These are phyloP conservation scores for Mycena citricolor DNA, from an alignment of 1,284 basidiomycete genomes.

Conservation along the genomic window DNA sequence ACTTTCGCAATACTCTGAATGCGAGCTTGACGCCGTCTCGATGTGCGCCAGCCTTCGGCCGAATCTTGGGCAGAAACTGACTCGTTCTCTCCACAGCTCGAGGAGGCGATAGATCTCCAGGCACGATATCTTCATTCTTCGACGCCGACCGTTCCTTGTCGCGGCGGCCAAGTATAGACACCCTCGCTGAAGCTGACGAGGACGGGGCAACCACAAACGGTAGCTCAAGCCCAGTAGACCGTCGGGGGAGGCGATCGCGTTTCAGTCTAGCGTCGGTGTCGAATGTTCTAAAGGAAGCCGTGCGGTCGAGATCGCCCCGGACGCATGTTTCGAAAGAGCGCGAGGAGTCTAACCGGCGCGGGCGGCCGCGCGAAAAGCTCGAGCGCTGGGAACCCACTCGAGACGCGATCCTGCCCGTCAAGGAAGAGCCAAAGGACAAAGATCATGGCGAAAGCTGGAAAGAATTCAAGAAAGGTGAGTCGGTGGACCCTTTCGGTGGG, in stretches of 20 bases:
- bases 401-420: constrained; percentile 28
- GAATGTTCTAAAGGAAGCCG: constrained; percentile 37
- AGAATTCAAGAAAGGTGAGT: constrained; percentile 85
- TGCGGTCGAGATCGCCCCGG: constrained; percentile 34
- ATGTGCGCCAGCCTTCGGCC: constrained; percentile 5
- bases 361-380: constrained; percentile 25
- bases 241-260: constrained; percentile 30
- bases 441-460: constrained; percentile 71
- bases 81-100: no score
- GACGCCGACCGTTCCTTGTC: constrained; percentile 33
- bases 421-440: constrained; percentile 42
- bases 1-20: constrained; percentile 38
- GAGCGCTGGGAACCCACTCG: no score
- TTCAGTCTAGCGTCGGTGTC: constrained; percentile 41
- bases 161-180: constrained; percentile 39
- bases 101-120: constrained; percentile 22
- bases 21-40: constrained; percentile 26
- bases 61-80: no score
- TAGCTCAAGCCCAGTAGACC: constrained; percentile 14
- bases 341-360: constrained; percentile 18
- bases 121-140: constrained; percentile 13
- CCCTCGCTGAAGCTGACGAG: constrained; percentile 23
- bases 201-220: constrained; percentile 11
- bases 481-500: no score
- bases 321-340: constrained; percentile 18